These are phyloP conservation scores for Parathielavia appendiculata DNA, from an alignment of 495 filamentous ascomycete genomes.

Conservation along the genomic window DNA sequence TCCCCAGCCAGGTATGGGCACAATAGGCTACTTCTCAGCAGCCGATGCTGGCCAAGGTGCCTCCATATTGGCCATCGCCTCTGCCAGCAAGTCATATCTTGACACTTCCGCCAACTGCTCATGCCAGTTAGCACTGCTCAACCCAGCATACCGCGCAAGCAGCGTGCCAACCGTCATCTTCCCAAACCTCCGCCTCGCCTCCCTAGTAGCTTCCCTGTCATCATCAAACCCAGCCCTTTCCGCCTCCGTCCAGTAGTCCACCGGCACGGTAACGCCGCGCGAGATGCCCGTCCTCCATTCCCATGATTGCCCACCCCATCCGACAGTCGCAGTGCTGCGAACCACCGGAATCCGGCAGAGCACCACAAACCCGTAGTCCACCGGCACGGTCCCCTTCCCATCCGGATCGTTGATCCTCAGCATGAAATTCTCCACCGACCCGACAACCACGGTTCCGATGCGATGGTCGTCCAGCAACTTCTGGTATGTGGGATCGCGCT, in stretches of 20 bases:
- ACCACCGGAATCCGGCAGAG: slow-evolving; percentile 9
- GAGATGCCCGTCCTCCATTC: slow-evolving; percentile 8
- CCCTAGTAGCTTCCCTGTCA: neutral
- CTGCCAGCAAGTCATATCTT: slow-evolving; percentile 21
- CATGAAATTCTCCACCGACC: slow-evolving; percentile 22
- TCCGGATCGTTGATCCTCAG: neutral
- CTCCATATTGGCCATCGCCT: slow-evolving; percentile 15
- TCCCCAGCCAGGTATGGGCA: no score
- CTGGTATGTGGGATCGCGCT: neutral
- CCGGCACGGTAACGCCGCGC: slow-evolving; percentile 16
- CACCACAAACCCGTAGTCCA: slow-evolving; percentile 22
- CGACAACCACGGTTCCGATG: slow-evolving; percentile 13
- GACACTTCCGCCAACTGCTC: slow-evolving; percentile 14
- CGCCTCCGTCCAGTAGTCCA: slow-evolving; percentile 13
- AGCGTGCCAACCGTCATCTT: slow-evolving; percentile 18
- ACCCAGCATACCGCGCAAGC: slow-evolving; percentile 8
- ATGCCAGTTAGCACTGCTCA: slow-evolving; percentile 25
- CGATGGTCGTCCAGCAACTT: neutral
- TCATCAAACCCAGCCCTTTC: slow-evolving; percentile 20
- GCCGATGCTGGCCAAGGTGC: slow-evolving; percentile 15
- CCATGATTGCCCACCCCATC: no score
- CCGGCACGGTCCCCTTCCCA: neutral
- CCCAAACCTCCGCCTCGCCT: slow-evolving; percentile 12
- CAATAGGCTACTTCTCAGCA: no score
- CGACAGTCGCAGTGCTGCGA: no score